Conservation (phyloP, 1,284 basidiomycete genomes). For the Naganishia albida region DNA sequence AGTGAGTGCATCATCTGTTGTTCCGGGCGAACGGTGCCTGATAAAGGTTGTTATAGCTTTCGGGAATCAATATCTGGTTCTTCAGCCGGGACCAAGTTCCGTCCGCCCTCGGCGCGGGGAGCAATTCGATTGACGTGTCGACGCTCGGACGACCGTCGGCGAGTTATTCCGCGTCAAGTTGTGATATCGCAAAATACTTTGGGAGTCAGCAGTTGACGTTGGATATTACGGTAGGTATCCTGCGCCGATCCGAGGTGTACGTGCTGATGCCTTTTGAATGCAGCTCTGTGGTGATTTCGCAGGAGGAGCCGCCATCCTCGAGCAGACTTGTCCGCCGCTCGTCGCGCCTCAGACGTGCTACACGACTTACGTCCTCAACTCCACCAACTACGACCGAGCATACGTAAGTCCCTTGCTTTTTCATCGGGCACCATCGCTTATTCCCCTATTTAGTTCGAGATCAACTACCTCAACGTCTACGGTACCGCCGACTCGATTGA, state of each 20-base stretch:
- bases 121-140: slow-evolving; percentile 63
- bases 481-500: slow-evolving; percentile 32
- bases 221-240: slow-evolving; percentile 24
- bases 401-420: slow-evolving; percentile 22
- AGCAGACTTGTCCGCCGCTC: slow-evolving; percentile 59
- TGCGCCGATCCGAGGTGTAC: neutral
- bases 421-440: neutral
- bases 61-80: slow-evolving; percentile 68
- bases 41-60: neutral
- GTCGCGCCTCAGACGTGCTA: slow-evolving; percentile 42
- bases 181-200: slow-evolving; percentile 65
- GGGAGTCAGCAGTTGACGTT: slow-evolving; percentile 43
- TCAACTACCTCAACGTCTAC: slow-evolving; percentile 34
- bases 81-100: slow-evolving; percentile 67
- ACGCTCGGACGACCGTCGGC: slow-evolving; percentile 68
- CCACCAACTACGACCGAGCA: slow-evolving; percentile 28
- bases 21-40: neutral
- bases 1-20: slow-evolving; percentile 37
- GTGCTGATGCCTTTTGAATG: slow-evolving; percentile 40
- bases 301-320: slow-evolving; percentile 45
- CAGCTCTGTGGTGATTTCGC: slow-evolving; percentile 67
- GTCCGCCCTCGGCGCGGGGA: slow-evolving; percentile 58
- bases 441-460: slow-evolving; percentile 29
- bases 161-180: slow-evolving; percentile 65
- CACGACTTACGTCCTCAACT: slow-evolving; percentile 68